Evolutionary conservation across 208 protist species (phyloP).

Genomic region (Angomonas deanei): DNA sequence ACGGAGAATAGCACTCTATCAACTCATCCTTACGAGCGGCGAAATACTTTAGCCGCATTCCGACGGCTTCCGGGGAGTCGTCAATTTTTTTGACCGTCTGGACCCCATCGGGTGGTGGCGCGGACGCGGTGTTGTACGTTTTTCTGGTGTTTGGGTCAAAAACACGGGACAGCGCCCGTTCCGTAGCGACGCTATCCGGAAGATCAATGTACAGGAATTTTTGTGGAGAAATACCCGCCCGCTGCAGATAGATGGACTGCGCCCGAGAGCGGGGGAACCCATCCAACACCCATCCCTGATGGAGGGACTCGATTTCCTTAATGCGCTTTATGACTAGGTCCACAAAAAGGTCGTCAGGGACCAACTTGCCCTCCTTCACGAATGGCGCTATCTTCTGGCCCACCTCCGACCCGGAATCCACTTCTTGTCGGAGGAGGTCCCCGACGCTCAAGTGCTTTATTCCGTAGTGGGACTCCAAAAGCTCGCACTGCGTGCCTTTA

Average conservation of each 20-base stretch:
- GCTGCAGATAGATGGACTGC: constrained; percentile 73
- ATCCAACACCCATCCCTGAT: constrained; percentile 77
- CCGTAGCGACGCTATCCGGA: constrained; percentile 22
- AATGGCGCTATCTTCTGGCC: constrained; percentile 33
- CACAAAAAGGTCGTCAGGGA: constrained; percentile 79
- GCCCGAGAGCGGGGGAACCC: constrained; percentile 72
- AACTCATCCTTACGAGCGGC: constrained; percentile 42
- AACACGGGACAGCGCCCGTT: constrained; percentile 22
- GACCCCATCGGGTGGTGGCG: neutral
- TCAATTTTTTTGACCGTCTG: constrained; percentile 10
- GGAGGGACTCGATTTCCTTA: constrained; percentile 21
- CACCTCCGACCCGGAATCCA: constrained; percentile 31
- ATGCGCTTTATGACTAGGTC: constrained; percentile 55
- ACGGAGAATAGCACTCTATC: constrained; percentile 42
- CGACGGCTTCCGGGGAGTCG: constrained; percentile 28
- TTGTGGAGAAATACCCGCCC: constrained; percentile 56
- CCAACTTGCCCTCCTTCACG: constrained; percentile 49
- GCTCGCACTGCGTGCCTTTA: constrained; percentile 87
- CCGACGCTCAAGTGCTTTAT: constrained; percentile 77
- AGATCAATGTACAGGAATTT: constrained; percentile 66
- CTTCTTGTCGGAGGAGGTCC: constrained; percentile 57
- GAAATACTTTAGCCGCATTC: constrained; percentile 37
- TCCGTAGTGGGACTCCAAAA: constrained; percentile 77
- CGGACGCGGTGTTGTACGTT: neutral
- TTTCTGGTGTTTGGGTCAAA: constrained; percentile 15